Base-by-base conservation (phyloP, 768 basidiomycete genomes). In the Brasilioporus rufonigricans region DNA sequence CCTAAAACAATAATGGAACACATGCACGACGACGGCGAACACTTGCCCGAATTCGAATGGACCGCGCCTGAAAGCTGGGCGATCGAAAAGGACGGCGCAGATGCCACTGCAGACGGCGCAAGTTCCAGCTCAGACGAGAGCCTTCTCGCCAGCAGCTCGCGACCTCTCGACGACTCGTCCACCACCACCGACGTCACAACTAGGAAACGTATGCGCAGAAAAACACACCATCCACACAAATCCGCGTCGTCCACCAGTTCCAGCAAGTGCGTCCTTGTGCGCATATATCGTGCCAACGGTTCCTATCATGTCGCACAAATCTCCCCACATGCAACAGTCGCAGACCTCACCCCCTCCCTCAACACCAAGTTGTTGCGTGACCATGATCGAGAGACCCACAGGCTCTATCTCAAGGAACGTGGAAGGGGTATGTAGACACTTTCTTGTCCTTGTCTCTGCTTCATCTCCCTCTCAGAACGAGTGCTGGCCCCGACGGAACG, bases 11-110 rank as follows among this genome's bases (percentile, higher is more conserved):
- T 53, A 46, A 39, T 56, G 4, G 50, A 38, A 24, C 33, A 29
- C 9, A 41, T 59, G 5, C 53, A 53, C 23, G 48, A 66, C 32
- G 55, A 55, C n/a, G 24, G 14, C 8, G 58, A 48, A n/a, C 52
- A 56, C 9, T 26, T 62, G 50, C 67, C 46, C 58, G 73, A 59
- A 64, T 74, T 12, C 33, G 67, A 70, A 21, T 92, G 90, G 90
- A 80, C 71, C 3, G 74, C 90, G 6, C 90, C 90, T 1, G 81
- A 91, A 63, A 89, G 87, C 52, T 91, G 90, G 89, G 85, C 77
- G 1, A 85, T 89, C 14, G 80, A 81, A 44, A 77, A 76, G 48
- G 77, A 77, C 4, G 78, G 73, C 6, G 72, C 69, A 44, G 75
- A 76, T 12, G 40, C 52, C 3, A 65, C 58, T 19, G 73, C 68